A percentile compares a stretch with the other conserved stretches of the same genome.
Conservation (phyloP, 805 yeast species). For the Myxozyma sirexii region DNA sequence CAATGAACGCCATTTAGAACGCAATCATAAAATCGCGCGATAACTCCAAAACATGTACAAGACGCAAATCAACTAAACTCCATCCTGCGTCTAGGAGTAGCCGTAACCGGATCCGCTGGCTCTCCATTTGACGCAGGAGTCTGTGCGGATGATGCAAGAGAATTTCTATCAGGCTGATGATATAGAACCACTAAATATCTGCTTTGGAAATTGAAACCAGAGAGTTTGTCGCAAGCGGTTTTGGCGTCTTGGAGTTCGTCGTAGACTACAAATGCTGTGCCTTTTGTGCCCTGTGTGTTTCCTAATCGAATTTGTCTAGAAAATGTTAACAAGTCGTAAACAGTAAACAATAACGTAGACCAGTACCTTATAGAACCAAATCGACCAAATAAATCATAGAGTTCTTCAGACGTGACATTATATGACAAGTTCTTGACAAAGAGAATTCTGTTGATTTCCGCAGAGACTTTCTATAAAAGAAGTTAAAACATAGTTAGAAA, state of each 20-base stretch:
- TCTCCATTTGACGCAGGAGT: background rate
- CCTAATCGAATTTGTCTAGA: conserved; percentile 54
- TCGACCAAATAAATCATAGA: conserved; percentile 56
- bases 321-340: background rate
- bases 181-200: conserved; percentile 58
- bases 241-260: conserved; percentile 52
- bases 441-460: conserved; percentile 44
- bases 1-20: background rate
- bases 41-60: background rate
- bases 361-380: conserved; percentile 56
- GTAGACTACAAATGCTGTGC: conserved; percentile 61
- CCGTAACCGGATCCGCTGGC: background rate
- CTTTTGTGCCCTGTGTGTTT: conserved; percentile 46
- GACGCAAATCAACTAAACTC: background rate
- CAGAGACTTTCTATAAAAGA: conserved; percentile 18
- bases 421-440: conserved; percentile 63
- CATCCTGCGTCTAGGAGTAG: conserved; percentile 18
- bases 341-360: too few species aligned
- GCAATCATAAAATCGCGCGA: background rate
- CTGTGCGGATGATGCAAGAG: background rate
- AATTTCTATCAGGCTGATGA: conserved; percentile 48
- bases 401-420: conserved; percentile 49
- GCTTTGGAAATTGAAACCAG: conserved; percentile 62
- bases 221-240: conserved; percentile 57
- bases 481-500: background rate